Evolutionary conservation across 345 rosid species (phyloP).

Genomic region (Cardamine resedifolia): DNA sequence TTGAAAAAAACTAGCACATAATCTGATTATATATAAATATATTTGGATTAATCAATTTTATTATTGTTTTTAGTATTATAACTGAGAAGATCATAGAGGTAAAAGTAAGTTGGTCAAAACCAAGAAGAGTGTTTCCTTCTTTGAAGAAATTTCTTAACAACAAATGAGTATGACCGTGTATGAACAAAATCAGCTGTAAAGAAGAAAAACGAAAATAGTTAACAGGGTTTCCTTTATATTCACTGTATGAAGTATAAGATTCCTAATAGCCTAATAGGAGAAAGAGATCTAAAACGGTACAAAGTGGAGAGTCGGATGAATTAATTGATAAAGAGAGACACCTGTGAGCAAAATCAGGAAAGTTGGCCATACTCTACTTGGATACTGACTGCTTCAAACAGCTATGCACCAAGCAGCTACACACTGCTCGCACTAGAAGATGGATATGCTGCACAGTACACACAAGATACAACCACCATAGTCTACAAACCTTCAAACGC

Average conservation of each 20-base stretch:
- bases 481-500: neutral
- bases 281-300: neutral
- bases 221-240: neutral
- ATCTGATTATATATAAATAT: neutral
- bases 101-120: neutral
- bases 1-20: slow-evolving; percentile 3
- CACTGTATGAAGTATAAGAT: too few relatives aligned
- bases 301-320: neutral
- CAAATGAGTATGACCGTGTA: neutral
- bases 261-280: neutral
- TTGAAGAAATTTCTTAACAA: neutral
- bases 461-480: neutral
- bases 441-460: neutral
- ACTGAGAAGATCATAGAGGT: neutral
- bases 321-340: too few relatives aligned
- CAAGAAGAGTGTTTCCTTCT: neutral
- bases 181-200: neutral
- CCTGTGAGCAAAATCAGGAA: neutral
- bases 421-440: neutral
- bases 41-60: neutral
- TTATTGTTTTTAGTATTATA: neutral
- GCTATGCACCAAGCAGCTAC: neutral
- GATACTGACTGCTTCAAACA: neutral
- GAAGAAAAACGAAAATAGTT: neutral
- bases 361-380: neutral